A percentile compares a stretch with the other conserved stretches of the same genome.
Evolutionary conservation across 768 basidiomycete genomes (phyloP).

Genomic region (Termitomyces titanicus): DNA sequence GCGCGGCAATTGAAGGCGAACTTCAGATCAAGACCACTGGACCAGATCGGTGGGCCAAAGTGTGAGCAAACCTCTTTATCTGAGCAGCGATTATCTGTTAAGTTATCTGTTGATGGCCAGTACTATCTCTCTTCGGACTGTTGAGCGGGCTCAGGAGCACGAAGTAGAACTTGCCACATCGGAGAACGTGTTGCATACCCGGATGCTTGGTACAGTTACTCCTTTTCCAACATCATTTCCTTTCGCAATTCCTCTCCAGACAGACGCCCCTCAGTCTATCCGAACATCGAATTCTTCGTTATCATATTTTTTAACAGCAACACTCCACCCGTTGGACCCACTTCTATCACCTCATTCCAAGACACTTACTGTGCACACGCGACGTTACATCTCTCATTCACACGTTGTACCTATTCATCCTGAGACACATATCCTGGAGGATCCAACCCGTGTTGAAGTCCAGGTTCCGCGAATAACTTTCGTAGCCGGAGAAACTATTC

Average conservation of each 20-base stretch:
- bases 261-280: constrained; percentile 82
- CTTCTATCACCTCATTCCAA: constrained; percentile 41
- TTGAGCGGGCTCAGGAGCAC: constrained; percentile 57
- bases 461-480: constrained; percentile 74
- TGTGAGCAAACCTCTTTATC: constrained; percentile 49
- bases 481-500: constrained; percentile 68
- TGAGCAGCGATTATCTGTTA: constrained; percentile 1
- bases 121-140: constrained; percentile 60
- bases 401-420: constrained; percentile 55
- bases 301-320: constrained; percentile 66
- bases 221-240: constrained; percentile 60
- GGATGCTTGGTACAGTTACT: constrained; percentile 29
- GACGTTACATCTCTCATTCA: constrained; percentile 68
- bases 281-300: constrained; percentile 74
- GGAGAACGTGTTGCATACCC: constrained; percentile 53
- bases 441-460: constrained; percentile 66
- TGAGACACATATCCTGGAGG: constrained; percentile 49
- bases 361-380: constrained; percentile 64
- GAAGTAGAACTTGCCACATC: constrained; percentile 65
- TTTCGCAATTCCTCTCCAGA: constrained; percentile 77
- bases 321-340: constrained; percentile 49
- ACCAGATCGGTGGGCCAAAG: constrained; percentile 54
- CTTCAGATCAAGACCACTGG: constrained; percentile 76
- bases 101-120: constrained; percentile 31
- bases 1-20: constrained; percentile 83